Conservation (phyloP, 306 rosid species). For the Cicer cuneatum region DNA sequence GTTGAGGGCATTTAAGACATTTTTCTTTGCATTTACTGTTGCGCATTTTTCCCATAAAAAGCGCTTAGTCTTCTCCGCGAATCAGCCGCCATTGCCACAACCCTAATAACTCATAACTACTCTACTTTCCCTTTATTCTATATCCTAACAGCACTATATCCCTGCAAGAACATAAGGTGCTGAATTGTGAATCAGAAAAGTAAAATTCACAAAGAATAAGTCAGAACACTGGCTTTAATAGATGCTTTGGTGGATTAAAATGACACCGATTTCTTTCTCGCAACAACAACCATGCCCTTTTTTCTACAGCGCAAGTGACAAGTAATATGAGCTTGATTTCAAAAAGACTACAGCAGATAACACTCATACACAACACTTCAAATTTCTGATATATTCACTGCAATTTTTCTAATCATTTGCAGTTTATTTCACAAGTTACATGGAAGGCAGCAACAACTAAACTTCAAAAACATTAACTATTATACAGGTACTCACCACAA, state of each 20-base stretch:
- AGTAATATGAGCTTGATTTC: constrained; percentile 26
- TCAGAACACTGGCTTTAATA: constrained; percentile 18
- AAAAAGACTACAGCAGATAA: constrained; percentile 15
- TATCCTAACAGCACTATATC: neutral
- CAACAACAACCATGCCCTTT: constrained; percentile 14
- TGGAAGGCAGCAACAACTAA: constrained; percentile 20
- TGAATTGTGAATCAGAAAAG: constrained; percentile 20
- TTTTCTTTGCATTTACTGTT: no score
- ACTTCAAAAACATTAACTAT: constrained; percentile 30
- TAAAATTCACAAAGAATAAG: constrained; percentile 27
- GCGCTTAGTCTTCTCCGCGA: no score
- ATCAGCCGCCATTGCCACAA: no score
- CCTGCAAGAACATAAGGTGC: constrained; percentile 27
- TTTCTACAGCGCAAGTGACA: constrained; percentile 15
- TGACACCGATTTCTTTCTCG: constrained; percentile 22
- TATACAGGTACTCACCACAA: constrained; percentile 70
- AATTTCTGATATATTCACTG: neutral
- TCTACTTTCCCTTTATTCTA: no score
- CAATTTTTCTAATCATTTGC: constrained; percentile 24
- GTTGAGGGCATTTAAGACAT: no score
- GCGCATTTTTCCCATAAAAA: no score
- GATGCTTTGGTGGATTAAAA: constrained; percentile 20
- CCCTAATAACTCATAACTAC: no score
- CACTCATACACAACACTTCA: neutral
- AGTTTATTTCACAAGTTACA: constrained; percentile 23